Evolutionary conservation across 306 rosid genomes (phyloP).

Genomic region (Trifolium repens): DNA sequence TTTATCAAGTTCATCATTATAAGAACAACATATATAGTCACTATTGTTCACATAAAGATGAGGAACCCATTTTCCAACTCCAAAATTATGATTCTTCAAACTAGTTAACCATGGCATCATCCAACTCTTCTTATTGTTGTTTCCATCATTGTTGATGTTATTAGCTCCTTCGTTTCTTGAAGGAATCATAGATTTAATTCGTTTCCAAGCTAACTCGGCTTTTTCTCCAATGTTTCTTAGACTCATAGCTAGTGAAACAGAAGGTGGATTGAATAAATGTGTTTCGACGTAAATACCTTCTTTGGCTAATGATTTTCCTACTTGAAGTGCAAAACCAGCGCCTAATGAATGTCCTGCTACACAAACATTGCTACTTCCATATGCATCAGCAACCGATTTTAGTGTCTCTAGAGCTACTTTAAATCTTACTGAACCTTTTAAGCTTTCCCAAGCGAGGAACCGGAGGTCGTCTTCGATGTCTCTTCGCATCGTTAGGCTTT

Average conservation of each 20-base stretch:
- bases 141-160: slow-evolving; percentile 39
- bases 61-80: slow-evolving; percentile 87
- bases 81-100: slow-evolving; percentile 55
- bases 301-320: slow-evolving; percentile 87
- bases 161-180: slow-evolving; percentile 45
- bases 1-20: slow-evolving; percentile 71
- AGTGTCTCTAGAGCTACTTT: slow-evolving; percentile 65
- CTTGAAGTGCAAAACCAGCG: slow-evolving; percentile 95
- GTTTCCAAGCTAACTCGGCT: slow-evolving; percentile 80
- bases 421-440: slow-evolving; percentile 90
- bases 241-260: slow-evolving; percentile 91
- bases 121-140: slow-evolving; percentile 55
- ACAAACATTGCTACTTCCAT: slow-evolving; percentile 82
- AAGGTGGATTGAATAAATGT: slow-evolving; percentile 94
- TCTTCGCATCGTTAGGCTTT: slow-evolving; percentile 71
- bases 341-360: slow-evolving; percentile 95
- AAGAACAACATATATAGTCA: slow-evolving; percentile 94
- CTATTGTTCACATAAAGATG: slow-evolving; percentile 92
- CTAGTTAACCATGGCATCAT: slow-evolving; percentile 53
- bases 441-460: slow-evolving; percentile 93
- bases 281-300: slow-evolving; percentile 85
- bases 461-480: slow-evolving; percentile 91
- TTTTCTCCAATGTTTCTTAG: slow-evolving; percentile 80
- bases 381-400: slow-evolving; percentile 58
- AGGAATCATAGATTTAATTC: slow-evolving; percentile 72